phyloP scores from a whole-genome alignment of 768 basidiomycete species.

The Russula sp. region DNA sequence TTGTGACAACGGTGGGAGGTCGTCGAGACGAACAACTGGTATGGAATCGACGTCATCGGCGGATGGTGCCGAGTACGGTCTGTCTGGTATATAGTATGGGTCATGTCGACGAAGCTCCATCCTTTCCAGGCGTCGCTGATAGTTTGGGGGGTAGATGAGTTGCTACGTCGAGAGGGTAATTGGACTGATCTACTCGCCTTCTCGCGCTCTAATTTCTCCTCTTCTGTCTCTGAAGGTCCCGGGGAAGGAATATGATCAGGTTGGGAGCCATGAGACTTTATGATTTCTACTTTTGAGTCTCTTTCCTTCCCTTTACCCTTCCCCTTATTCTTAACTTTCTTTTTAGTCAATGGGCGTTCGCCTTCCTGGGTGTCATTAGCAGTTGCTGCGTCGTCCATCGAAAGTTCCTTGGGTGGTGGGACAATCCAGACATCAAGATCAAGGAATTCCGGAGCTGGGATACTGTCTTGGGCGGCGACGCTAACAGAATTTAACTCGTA shows the following conservation, averaged over 20 bases:
- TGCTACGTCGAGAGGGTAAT: background rate
- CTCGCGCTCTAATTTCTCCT: constrained; percentile 52
- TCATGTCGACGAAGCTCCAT: constrained; percentile 75
- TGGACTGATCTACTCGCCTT: constrained; percentile 42
- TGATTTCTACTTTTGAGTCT: constrained; percentile 35
- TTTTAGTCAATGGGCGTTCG: constrained; percentile 29
- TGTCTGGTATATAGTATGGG: constrained; percentile 85
- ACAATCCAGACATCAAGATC: constrained; percentile 86
- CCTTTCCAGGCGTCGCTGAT: constrained; percentile 69
- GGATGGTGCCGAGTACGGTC: constrained; percentile 36
- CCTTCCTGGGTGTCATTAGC: constrained; percentile 33
- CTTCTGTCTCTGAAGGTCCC: constrained; percentile 40
- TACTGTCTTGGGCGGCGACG: constrained; percentile 67
- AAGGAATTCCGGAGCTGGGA: constrained; percentile 76
- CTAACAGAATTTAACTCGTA: constrained; percentile 88
- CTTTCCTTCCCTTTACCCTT: constrained; percentile 41
- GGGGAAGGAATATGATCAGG: constrained; percentile 22
- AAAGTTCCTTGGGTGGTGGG: constrained; percentile 45
- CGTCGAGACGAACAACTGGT: constrained; percentile 81
- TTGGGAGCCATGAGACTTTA: constrained; percentile 28
- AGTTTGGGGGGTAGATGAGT: background rate
- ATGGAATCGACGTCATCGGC: constrained; percentile 80
- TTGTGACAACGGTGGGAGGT: constrained; percentile 46
- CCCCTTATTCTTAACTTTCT: constrained; percentile 36
- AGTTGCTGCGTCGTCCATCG: constrained; percentile 29